Base-by-base conservation (phyloP, 2,329 filamentous ascomycete species). In the Xylariaceae sp. region DNA sequence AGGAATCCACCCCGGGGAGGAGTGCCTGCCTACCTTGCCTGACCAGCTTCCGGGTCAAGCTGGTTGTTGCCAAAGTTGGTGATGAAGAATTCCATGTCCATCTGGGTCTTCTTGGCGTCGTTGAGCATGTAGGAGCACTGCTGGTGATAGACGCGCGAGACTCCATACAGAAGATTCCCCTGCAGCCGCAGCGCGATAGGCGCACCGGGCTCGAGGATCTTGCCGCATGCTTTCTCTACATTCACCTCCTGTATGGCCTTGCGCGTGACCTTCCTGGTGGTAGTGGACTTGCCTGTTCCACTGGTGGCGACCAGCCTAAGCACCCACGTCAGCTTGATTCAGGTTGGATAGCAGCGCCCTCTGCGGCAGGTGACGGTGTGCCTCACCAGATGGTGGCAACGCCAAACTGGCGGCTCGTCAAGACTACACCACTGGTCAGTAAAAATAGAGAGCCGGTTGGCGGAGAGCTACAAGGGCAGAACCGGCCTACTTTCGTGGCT, bases 291-390 rank as follows among this genome's bases (percentile, higher is more conserved):
- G 14, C 78, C 84, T 4, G 76, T 70, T 13, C 88, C 88, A 2
- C 94, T 73, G 0, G 90, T 98, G 26, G 92, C 92, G 26, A 94
- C 80, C 26, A 95, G 77, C 90, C 90, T 95, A 42, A n/a, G n/a
- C n/a, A 25, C 24, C 18, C 21, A 23, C 21, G 7, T 23, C 21
- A 23, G 21, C 12, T n/a, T n/a, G n/a, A n/a, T n/a, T n/a, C n/a
- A n/a, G n/a, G n/a, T n/a, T n/a, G n/a, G n/a, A n/a, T n/a, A n/a
- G n/a, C n/a, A n/a, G n/a, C n/a, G n/a, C n/a, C n/a, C n/a, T n/a
- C n/a, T n/a, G n/a, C n/a, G n/a, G n/a, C n/a, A n/a, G n/a, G n/a
- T n/a, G n/a, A n/a, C n/a, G n/a, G n/a, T n/a, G n/a, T n/a, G n/a
- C 36, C 74, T 51, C 68, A 94, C 90, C 92, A 98, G 39, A 98